These are phyloP conservation scores for Colletotrichum zoysiae DNA, from an alignment of 2,329 filamentous ascomycete genomes.

Conservation along the genomic window DNA sequence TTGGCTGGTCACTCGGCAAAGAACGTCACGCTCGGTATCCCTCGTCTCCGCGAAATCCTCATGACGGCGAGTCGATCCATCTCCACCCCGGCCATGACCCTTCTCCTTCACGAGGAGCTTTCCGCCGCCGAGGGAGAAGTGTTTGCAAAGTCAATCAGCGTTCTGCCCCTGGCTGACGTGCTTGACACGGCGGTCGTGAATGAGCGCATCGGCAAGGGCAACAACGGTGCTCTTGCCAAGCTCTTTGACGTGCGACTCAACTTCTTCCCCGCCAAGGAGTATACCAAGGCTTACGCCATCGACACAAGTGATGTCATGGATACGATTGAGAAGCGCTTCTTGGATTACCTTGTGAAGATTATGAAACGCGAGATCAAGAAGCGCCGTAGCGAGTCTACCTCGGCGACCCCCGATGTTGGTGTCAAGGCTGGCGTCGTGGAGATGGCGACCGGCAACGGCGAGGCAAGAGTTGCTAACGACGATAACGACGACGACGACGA, in stretches of 20 bases:
- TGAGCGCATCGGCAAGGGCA: slow-evolving; percentile 81
- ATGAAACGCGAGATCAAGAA: slow-evolving; percentile 87
- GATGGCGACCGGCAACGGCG: slow-evolving; percentile 57
- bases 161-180: slow-evolving; percentile 85
- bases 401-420: slow-evolving; percentile 81
- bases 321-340: slow-evolving; percentile 84
- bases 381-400: slow-evolving; percentile 73
- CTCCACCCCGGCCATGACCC: slow-evolving; percentile 90
- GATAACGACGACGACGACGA: slow-evolving; percentile 77
- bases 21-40: slow-evolving; percentile 99
- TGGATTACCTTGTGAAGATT: slow-evolving; percentile 77
- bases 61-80: slow-evolving; percentile 96
- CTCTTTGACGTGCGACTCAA: slow-evolving; percentile 85
- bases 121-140: slow-evolving; percentile 75
- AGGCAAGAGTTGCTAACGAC: slow-evolving; percentile 58
- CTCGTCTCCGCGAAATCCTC: slow-evolving; percentile 94
- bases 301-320: slow-evolving; percentile 79
- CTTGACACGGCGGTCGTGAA: slow-evolving; percentile 84
- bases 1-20: slow-evolving; percentile 98
- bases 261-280: slow-evolving; percentile 88
- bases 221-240: slow-evolving; percentile 79
- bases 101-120: slow-evolving; percentile 81
- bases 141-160: slow-evolving; percentile 93
- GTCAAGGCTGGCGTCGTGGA: slow-evolving; percentile 66
- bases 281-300: slow-evolving; percentile 88